Base-by-base conservation (phyloP, 2,329 filamentous ascomycete genomes). In the Alternaria triticimaculans region DNA sequence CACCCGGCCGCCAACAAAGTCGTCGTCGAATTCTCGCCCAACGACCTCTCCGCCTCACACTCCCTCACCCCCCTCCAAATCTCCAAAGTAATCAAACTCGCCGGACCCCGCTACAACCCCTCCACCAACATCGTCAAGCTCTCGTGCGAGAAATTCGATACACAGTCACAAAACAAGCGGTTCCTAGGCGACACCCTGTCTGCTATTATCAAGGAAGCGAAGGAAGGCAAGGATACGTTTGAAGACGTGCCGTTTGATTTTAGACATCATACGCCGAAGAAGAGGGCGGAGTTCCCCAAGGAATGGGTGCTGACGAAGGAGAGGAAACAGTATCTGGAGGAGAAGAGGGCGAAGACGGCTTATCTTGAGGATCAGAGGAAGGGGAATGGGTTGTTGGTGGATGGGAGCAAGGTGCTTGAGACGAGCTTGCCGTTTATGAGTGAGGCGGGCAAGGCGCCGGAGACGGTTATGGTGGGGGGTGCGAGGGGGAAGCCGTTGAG, bases 111-210 rank as follows among this genome's bases (percentile, higher is more conserved):
- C 69, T 98, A 94, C 86, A 96, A 98, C 83, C 95, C 94, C 0
- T 86, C 90, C 72, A 93, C 86, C 58, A 89, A 94, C 72, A 84
- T 93, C 63, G 85, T 97, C 73, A 94, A 92, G 82, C 97, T 99
- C 87, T 94, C 92, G 77, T 92, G 92, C 82, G 96, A 98, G 81
- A 89, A 90, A 77, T 97, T 92, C 80, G 89, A 93, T 77, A 92
- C 94, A 59, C 91, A 93, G 77, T 93, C 94, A 18, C 94, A 98
- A 84, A 99, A 99, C 84, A 99, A 98, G 86, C 89, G 93, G n/a
- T 96, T 96, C 79, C 86, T 99, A 21, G 91, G 89, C 57, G 93
- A 97, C 73, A 81, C 93, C 53, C 87, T 98, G 54, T 85, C 90
- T 67, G 87, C 85, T 54, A 83, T 99, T 69, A 82, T 99, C 63